Base-by-base conservation (phyloP, 2,329 filamentous ascomycete species). In the Xylaria multiplex region DNA sequence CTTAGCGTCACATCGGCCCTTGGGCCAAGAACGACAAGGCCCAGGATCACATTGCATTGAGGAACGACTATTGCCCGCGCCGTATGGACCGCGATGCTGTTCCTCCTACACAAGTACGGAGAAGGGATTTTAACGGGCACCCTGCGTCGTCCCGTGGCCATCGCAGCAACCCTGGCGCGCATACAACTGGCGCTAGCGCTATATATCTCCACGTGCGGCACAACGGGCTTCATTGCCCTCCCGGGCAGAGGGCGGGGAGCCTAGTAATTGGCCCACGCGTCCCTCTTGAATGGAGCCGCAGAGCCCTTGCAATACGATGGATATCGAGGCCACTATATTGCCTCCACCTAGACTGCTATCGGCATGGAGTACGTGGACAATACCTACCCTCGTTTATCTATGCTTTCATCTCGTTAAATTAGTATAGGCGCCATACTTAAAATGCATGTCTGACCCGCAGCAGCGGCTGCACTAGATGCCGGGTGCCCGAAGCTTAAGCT, bases 151-250 rank as follows among this genome's bases (percentile, higher is more conserved):
- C 37, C 49, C 56, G 42, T 59, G 56, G 43, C 19, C 43, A 48
- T 59, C 30, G 43, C 43, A 24, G 24, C 35, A 43, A 16, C 24
- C 13, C 32, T 40, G 13, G n/a, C 27, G 53, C 42, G 46, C 49
- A 35, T 59, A 27, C n/a, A 8, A 37, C 50, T 30, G 16, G 45
- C 45, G 24, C 45, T 56, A 52, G 8, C 11, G 32, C 11, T 55
- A 55, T 42, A 13, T 27, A 55, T 57, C 57, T 55, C 50, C 61
- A 64, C 61, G 61, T 67, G 65, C 65, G 61, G 57, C 56, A 40
- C 61, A 52, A 43, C 53, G 22, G 35, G 53, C 53, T 55, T 55
- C 37, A 19, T 43, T 24, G n/a, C 53, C 56, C 59, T 19, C 30
- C 49, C 58, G 16, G 45, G 64, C n/a, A 57, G 16, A 43, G 13